Conservation (phyloP, 257 asterid genomes). For the Leonotis leonurus region DNA sequence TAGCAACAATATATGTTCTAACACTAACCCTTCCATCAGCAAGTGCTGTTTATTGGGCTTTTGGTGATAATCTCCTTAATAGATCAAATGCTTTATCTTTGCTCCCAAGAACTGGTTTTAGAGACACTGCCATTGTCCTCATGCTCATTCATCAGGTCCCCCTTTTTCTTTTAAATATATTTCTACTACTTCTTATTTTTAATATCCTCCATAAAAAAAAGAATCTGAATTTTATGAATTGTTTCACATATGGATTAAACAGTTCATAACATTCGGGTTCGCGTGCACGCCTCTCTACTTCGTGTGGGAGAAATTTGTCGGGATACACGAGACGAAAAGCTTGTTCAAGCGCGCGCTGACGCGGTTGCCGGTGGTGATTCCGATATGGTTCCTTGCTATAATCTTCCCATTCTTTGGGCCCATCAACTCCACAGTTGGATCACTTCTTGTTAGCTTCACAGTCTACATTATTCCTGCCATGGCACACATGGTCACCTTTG, state of each 20-base stretch:
- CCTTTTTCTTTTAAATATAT: too few relatives aligned
- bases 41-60: constrained; percentile 89
- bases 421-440: constrained; percentile 77
- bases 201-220: too few relatives aligned
- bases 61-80: constrained; percentile 61
- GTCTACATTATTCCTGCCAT: constrained; percentile 84
- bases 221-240: neutral
- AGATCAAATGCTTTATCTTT: constrained; percentile 70
- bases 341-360: constrained; percentile 60
- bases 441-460: constrained; percentile 85
- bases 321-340: constrained; percentile 73
- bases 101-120: constrained; percentile 64
- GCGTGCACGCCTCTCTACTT: constrained; percentile 82
- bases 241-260: too few relatives aligned
- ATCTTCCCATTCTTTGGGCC: constrained; percentile 84
- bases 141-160: constrained; percentile 85
- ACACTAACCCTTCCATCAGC: constrained; percentile 83
- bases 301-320: constrained; percentile 77
- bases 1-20: constrained; percentile 67
- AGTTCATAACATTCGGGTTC: constrained; percentile 85
- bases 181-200: too few relatives aligned
- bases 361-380: constrained; percentile 69
- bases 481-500: constrained; percentile 84
- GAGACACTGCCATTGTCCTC: constrained; percentile 81
- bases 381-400: constrained; percentile 80